phyloP scores from a whole-genome alignment of 148 eudicot species.

The Heliosperma pusillum region DNA sequence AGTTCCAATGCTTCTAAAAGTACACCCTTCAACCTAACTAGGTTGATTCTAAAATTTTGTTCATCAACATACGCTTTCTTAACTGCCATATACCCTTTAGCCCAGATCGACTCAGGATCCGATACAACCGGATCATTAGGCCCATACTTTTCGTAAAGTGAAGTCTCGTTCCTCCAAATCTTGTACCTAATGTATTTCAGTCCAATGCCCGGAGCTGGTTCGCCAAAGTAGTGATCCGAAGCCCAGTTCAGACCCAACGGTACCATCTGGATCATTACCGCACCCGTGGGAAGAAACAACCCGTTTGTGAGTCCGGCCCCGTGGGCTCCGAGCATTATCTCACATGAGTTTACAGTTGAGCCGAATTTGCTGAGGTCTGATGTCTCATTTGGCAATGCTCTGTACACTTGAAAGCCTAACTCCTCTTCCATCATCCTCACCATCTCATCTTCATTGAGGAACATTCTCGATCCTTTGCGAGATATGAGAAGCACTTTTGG shows the following conservation, averaged over 20 bases:
- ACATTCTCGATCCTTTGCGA: slow-evolving; percentile 27
- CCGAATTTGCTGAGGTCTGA: slow-evolving; percentile 25
- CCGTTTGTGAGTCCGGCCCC: slow-evolving; percentile 67
- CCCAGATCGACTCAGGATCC: slow-evolving; percentile 31
- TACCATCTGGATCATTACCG: slow-evolving; percentile 58
- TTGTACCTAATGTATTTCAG: slow-evolving; percentile 50
- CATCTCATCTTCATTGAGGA: slow-evolving; percentile 33
- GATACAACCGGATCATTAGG: slow-evolving; percentile 38
- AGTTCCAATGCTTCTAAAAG: slow-evolving; percentile 44
- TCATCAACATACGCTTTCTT: slow-evolving; percentile 44
- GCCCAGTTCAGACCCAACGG: slow-evolving; percentile 54
- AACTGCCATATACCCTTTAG: slow-evolving; percentile 36
- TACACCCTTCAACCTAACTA: slow-evolving; percentile 40
- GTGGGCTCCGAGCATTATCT: slow-evolving; percentile 63
- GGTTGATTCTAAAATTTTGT: slow-evolving; percentile 44
- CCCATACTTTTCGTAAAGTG: slow-evolving; percentile 40
- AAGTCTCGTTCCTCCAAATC: slow-evolving; percentile 53
- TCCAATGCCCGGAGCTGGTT: slow-evolving; percentile 51
- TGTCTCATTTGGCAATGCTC: slow-evolving; percentile 33
- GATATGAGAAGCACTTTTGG: slow-evolving; percentile 32
- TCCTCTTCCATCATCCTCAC: slow-evolving; percentile 37
- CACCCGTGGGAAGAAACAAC: slow-evolving; percentile 55
- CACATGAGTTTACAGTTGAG: slow-evolving; percentile 42
- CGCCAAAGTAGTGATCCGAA: slow-evolving; percentile 41
- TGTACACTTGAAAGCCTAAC: slow-evolving; percentile 28